Conservation (phyloP, 2,329 filamentous ascomycete species). For the Periconia sp. region DNA sequence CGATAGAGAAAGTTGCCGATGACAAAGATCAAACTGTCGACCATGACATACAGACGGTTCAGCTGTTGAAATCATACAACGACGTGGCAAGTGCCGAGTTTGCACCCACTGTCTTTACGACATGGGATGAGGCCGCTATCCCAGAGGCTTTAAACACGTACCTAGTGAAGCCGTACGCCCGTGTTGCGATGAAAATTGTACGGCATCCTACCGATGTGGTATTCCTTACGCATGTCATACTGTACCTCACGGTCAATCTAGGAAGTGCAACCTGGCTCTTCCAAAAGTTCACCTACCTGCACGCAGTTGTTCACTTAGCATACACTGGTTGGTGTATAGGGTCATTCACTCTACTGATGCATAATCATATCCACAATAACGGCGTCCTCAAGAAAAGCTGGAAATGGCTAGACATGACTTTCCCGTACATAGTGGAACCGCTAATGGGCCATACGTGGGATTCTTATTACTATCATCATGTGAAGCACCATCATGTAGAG, state of each 20-base stretch:
- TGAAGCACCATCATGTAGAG: constrained; percentile 86
- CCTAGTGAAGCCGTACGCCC: constrained; percentile 66
- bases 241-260: constrained; percentile 73
- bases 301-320: constrained; percentile 68
- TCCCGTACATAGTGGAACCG: constrained; percentile 77
- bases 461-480: constrained; percentile 83
- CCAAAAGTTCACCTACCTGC: constrained; percentile 69
- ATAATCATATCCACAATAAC: constrained; percentile 81
- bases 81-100: too few relatives aligned
- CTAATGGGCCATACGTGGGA: constrained; percentile 86
- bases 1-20: too few relatives aligned
- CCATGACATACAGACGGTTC: too few relatives aligned
- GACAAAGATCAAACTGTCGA: too few relatives aligned
- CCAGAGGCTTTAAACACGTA: constrained; percentile 48
- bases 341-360: constrained; percentile 80
- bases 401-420: constrained; percentile 65
- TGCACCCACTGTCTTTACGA: constrained; percentile 62
- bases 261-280: constrained; percentile 72
- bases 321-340: constrained; percentile 74
- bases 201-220: constrained; percentile 75
- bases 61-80: too few relatives aligned
- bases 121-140: constrained; percentile 58
- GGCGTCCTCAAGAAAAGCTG: constrained; percentile 67
- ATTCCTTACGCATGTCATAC: constrained; percentile 76
- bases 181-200: constrained; percentile 62